Percentiles rank a stretch among this genome's conserved stretches.
Evolutionary conservation across 2,329 filamentous ascomycete genomes (phyloP).

Genomic region (Colletotrichum echinochloae): DNA sequence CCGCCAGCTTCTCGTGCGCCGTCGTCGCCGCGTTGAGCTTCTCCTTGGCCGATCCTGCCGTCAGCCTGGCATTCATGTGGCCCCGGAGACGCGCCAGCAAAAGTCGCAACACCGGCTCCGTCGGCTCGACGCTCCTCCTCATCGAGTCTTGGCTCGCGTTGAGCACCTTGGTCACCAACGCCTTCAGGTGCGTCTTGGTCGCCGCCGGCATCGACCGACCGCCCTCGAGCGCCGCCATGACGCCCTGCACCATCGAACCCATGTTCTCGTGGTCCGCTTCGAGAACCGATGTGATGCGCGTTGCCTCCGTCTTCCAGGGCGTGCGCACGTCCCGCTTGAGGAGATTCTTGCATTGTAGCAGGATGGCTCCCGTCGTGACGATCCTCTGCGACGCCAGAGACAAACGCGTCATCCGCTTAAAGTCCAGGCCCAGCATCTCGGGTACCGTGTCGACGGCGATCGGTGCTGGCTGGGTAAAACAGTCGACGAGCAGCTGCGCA

Average conservation of each 20-base stretch:
- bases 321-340: constrained; percentile 83
- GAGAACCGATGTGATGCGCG: constrained; percentile 76
- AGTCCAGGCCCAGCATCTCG: constrained; percentile 80
- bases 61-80: constrained; percentile 74
- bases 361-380: constrained; percentile 78
- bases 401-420: constrained; percentile 66
- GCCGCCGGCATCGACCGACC: constrained; percentile 74
- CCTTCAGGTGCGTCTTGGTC: constrained; percentile 69
- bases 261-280: constrained; percentile 65
- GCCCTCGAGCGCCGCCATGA: constrained; percentile 72
- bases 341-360: constrained; percentile 85
- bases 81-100: constrained; percentile 75
- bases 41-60: constrained; percentile 75
- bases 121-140: constrained; percentile 55
- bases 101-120: constrained; percentile 72
- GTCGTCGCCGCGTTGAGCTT: constrained; percentile 76
- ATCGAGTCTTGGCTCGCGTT: constrained; percentile 62
- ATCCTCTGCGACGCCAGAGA: constrained; percentile 64
- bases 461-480: constrained; percentile 75
- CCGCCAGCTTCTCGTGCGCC: constrained; percentile 76
- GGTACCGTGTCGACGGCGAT: constrained; percentile 69
- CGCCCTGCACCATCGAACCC: constrained; percentile 68
- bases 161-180: constrained; percentile 68
- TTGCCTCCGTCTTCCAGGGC: constrained; percentile 81
- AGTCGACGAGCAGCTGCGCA: constrained; percentile 78